Evolutionary conservation across 2,329 filamentous ascomycete genomes (phyloP), one percentile per base, ranked within the genome.

Genomic region (Talaromyces sp.): DNA sequence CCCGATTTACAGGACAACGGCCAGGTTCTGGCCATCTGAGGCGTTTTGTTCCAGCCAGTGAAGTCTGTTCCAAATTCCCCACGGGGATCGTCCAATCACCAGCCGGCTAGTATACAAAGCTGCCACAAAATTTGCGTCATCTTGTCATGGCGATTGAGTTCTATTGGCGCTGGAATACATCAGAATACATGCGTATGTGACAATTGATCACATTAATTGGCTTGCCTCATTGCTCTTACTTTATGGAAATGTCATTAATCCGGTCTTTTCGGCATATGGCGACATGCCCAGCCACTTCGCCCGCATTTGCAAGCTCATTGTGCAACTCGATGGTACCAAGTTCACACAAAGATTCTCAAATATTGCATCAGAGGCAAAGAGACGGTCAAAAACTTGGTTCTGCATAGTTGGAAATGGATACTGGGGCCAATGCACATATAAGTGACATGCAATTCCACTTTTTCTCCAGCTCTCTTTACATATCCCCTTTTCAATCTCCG

Each of bases 361-460:
- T 41, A 8, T 62, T 62, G 60, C 60, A 62, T 62, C 60, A 62
- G 60, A 41, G 60, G 60, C 60, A 62, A 52, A 39, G n/a, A 31
- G n/a, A 52, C 3, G 47, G 35, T 33, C 33, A 39, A 39, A 54
- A 62, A 33, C 47, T 61, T 61, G 59, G 59, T 52, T 61, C 35
- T 39, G 33, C 11, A n/a, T 62, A 35, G 27, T 43, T 62, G 33
- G 45, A 25, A 17, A 22, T 15, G 47, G 13, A 13, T 8, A 52
- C 9, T 25, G 43, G 5, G 15, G 41, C 19, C 9, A 1, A 17
- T 50, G 45, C 25, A 10, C 47, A 27, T 62, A 62, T 62, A 62
- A 62, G 39, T 52, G 43, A 17, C 35, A 54, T 27, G 39, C 15
- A 27, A 31, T 43, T 41, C 47, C 60, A 62, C 60, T 22, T 25